Evolutionary conservation across 192 early-diverging fungal species (phyloP).

Genomic region (Backusella parvicylindrica): DNA sequence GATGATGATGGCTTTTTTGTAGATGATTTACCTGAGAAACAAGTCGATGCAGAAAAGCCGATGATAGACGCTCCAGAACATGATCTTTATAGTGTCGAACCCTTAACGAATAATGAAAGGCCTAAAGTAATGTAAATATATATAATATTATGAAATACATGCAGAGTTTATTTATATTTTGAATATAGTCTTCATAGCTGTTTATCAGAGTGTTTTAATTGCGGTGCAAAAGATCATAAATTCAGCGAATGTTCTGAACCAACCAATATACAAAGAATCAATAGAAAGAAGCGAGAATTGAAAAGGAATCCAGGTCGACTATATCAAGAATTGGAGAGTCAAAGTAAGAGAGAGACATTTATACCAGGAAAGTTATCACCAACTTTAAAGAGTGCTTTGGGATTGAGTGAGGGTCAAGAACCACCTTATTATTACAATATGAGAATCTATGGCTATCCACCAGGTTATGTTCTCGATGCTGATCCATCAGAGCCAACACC

Average conservation of each 20-base stretch:
- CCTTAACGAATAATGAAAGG: not conserved
- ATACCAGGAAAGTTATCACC: not conserved
- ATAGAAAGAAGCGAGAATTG: not conserved
- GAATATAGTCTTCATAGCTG: not conserved
- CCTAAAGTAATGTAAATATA: not conserved
- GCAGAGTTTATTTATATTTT: not conserved
- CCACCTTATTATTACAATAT: not conserved
- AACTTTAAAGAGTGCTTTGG: not conserved
- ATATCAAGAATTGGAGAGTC: not conserved
- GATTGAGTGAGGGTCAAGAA: not conserved
- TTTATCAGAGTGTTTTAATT: not conserved
- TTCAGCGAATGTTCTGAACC: not conserved
- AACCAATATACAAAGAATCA: not conserved
- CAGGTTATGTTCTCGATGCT: not conserved
- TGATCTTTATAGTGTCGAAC: not conserved
- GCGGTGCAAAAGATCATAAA: not conserved
- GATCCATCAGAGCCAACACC: not conserved
- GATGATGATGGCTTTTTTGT: not conserved
- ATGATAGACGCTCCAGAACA: not conserved
- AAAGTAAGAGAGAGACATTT: not conserved
- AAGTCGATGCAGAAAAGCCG: not conserved
- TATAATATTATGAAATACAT: not conserved
- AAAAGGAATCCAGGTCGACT: not conserved
- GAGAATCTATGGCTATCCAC: not conserved
- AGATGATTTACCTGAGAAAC: not conserved